Evolutionary conservation across 768 basidiomycete species (phyloP), one percentile per base, ranked within the genome.

Genomic region (Amanita polypyramis): DNA sequence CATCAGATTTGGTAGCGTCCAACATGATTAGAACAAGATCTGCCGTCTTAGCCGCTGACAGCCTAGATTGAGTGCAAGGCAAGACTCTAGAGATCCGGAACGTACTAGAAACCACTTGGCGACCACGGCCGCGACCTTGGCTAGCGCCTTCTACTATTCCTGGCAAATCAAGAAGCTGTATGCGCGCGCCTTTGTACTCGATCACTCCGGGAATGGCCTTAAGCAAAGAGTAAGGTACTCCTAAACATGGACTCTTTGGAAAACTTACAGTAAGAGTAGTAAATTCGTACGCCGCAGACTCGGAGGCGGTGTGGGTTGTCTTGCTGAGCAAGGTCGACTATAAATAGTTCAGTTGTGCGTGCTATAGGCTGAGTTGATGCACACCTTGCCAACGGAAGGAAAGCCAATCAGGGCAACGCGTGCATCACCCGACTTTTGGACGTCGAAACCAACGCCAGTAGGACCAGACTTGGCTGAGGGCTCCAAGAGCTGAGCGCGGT

Each of bases 151-250:
- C 90, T 6, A 97, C 91, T 55, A 97, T 97, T 64, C 94, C 94
- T 2, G 94, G 94, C 27, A 97, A 69, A 77, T 97, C 94, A 12
- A 97, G 76, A 37, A 97, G 75, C 61, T 99, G 96, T 49, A 98
- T 93, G 36, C 90, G 76, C 33, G 75, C 75, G 23, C 96, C 96
- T 62, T 95, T 82, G 62, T 98, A 88, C 58, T 98, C 94, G 14
- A 98, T 79, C 2, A 98, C 96, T 42, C 96, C 96, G 30, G 96
- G 95, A 52, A 99, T 98, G 8, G 96, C 95, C 81, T 89, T 34
- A 10, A 54, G 36, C 29, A 23, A 19, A 12, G 15, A 29, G 33
- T 21, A 23, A 34, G 29, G 20, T 6, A 40, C 15, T 14, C n/a
- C 14, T 19, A 40, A 14, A 44, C n/a, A 35, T 38, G 32, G 30